These are phyloP conservation scores for Colletotrichum sidae DNA, from an alignment of 2,329 filamentous ascomycete species.

Conservation along the genomic window DNA sequence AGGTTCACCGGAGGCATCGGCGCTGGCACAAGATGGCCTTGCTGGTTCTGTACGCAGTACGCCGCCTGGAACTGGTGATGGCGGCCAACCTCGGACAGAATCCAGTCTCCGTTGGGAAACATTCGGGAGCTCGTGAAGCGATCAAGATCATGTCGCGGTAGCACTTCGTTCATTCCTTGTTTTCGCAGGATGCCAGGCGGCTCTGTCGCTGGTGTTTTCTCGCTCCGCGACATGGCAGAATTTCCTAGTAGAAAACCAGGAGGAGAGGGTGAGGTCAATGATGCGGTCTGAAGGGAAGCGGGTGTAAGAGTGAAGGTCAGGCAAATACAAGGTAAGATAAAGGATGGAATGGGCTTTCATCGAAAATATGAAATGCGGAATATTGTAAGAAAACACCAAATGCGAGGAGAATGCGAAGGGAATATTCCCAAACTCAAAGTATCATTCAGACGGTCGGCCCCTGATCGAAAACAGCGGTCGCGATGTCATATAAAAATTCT, in stretches of 20 bases:
- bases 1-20: slow-evolving; percentile 31
- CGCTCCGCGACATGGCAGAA: slow-evolving; percentile 18
- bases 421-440: no score
- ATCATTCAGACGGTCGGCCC: no score
- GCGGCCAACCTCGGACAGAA: slow-evolving; percentile 22
- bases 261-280: background rate
- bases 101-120: slow-evolving; percentile 26
- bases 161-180: slow-evolving; percentile 29
- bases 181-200: slow-evolving; percentile 13
- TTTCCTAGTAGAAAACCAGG: no score
- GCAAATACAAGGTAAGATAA: no score
- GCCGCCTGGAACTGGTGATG: slow-evolving; percentile 31
- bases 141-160: slow-evolving; percentile 29
- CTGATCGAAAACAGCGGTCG: no score
- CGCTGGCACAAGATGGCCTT: slow-evolving; percentile 26
- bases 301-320: background rate
- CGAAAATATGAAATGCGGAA: background rate
- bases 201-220: slow-evolving; percentile 12
- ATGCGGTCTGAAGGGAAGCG: no score
- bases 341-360: no score
- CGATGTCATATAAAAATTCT: no score
- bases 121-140: slow-evolving; percentile 8
- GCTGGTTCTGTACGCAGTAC: slow-evolving; percentile 25
- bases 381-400: no score
- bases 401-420: no score